Evolutionary conservation across 2,329 filamentous ascomycete species (phyloP), one percentile per base, ranked within the genome.

Genomic region (Cercospora janseana): DNA sequence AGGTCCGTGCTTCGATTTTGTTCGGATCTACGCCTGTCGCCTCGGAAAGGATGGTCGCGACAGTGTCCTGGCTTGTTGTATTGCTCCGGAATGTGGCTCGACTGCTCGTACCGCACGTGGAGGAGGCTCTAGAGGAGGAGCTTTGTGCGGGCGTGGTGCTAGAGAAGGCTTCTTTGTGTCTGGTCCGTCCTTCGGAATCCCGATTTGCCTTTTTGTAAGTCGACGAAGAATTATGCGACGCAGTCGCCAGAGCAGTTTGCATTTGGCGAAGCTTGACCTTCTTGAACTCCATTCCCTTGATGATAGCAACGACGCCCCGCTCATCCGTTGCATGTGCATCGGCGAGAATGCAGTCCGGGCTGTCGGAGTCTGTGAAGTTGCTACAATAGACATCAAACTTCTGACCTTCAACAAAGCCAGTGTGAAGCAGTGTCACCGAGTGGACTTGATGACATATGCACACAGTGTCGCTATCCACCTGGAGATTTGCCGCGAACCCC

Each of bases 211-310:
- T 44, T 15, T 28, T 44, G 26, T 44, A 31, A 15, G 15, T 32
- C 27, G 20, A 13, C 3, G 41, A 44, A 9, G 41, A 28, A 21
- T 16, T 16, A 20, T 31, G 41, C 5, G 41, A 44, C 12, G 41
- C 41, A 38, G 42, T 35, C 12, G 37, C 37, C 15, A 55, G 44
- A 37, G 49, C 49, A 9, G 29, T 32, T 20, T 40, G 37, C 20
- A 55, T 31, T 43, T 52, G 52, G 8, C 44, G 28, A 3, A 55
- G 40, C 32, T 55, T 51, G 13, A 40, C 27, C 31, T 28, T 35
- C n/a, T 43, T 43, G n/a, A 55, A 55, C 29, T 44, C 49, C 32
- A 55, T 55, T 6, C 52, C 52, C 35, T 55, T 55, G 37, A 55
- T 49, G 29, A 55, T 45, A 9, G 52, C 52, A 13, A 55, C 40